Percentiles rank a stretch among this genome's conserved stretches.
Evolutionary conservation across 108 stramenopile genomes (phyloP).

Genomic region (Nitzschia palea): DNA sequence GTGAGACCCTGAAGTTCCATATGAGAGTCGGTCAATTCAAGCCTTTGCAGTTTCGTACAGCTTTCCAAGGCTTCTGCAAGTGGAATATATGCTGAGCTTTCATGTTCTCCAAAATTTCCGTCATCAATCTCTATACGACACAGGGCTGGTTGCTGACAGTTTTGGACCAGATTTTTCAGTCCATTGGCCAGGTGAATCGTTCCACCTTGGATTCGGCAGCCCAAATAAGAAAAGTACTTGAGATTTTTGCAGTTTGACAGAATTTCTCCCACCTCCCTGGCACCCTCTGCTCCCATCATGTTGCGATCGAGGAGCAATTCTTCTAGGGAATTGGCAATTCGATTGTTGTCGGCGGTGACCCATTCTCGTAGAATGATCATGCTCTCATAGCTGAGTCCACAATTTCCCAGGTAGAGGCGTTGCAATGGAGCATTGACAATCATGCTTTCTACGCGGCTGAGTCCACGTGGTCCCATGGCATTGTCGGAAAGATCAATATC

Average conservation of each 20-base stretch:
- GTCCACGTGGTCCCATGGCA: conserved; percentile 32
- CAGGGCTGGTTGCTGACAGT: neutral
- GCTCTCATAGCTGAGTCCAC: conserved; percentile 24
- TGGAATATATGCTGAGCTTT: neutral
- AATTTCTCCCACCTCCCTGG: conserved; percentile 7
- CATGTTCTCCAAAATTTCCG: conserved; percentile 17
- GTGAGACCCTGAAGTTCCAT: conserved; percentile 16
- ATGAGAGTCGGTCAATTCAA: conserved; percentile 6
- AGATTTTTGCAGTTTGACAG: conserved; percentile 3
- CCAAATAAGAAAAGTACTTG: conserved; percentile 17
- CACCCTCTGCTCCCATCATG: conserved; percentile 35
- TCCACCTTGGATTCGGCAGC: conserved; percentile 24
- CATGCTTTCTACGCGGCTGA: conserved; percentile 12
- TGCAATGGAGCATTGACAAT: conserved; percentile 13
- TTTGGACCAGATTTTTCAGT: conserved; percentile 11
- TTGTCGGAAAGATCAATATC: conserved; percentile 37
- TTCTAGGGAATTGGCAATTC: conserved; percentile 1
- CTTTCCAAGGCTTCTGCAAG: conserved; percentile 4
- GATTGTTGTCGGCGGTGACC: conserved; percentile 3
- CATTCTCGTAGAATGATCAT: conserved; percentile 10
- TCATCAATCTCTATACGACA: conserved; percentile 16
- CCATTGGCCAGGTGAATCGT: conserved; percentile 14
- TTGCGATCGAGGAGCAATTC: conserved; percentile 24
- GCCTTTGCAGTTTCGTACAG: conserved; percentile 8
- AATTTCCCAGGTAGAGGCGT: conserved; percentile 20